phyloP scores from a whole-genome alignment of 2,329 filamentous ascomycete species.

The Cryphonectria naterciae region DNA sequence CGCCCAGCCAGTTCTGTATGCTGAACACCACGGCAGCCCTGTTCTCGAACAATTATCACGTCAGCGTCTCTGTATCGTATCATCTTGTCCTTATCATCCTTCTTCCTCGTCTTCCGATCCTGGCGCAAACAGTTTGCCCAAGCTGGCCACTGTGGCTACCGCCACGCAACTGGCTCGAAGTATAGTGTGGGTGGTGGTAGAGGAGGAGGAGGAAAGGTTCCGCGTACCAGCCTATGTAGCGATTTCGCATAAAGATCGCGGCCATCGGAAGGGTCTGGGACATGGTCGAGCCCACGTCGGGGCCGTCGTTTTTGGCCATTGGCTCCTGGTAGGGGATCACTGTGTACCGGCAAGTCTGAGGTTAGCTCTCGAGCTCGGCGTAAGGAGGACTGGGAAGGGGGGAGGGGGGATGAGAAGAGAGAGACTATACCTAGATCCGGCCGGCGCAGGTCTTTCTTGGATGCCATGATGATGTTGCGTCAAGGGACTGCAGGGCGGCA shows the following conservation, averaged over 20 bases:
- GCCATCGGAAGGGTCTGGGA: constrained; percentile 90
- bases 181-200: not conserved
- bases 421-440: constrained; percentile 47
- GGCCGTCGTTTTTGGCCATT: constrained; percentile 61
- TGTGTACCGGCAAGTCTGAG: constrained; percentile 43
- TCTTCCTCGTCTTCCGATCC: not conserved
- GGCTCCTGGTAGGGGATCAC: constrained; percentile 89
- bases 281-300: constrained; percentile 73
- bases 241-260: constrained; percentile 91
- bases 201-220: not conserved
- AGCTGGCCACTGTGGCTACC: too few relatives aligned
- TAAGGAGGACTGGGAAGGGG: not conserved
- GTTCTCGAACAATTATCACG: constrained; percentile 17
- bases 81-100: not conserved
- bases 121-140: not conserved
- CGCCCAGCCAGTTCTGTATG: constrained; percentile 76
- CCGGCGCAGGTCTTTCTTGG: constrained; percentile 47
- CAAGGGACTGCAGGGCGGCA: not conserved
- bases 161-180: too few relatives aligned
- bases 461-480: constrained; percentile 40
- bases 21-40: constrained; percentile 77
- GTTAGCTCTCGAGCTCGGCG: constrained; percentile 14
- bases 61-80: constrained; percentile 2
- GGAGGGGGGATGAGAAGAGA: not conserved
- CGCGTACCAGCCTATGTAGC: constrained; percentile 70